Evolutionary conservation across 257 asterid species (phyloP), one percentile per base, ranked within the genome.

Genomic region (Knoxia roxburghii): DNA sequence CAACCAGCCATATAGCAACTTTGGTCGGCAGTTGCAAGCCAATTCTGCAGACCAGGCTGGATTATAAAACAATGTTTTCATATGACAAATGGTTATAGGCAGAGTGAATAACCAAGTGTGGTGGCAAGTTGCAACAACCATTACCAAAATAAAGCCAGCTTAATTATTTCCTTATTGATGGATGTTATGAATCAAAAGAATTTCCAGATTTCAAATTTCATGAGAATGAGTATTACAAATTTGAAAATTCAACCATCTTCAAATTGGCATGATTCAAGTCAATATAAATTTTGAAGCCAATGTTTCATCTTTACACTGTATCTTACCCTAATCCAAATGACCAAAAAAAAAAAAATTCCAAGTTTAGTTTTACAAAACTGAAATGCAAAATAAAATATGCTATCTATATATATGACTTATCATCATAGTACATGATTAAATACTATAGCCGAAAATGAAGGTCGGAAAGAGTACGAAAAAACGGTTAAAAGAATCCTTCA

Each of bases 51-150:
- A 39, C 45, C 45, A 39, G 45, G 45, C 11, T 39, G 45, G 45
- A 39, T 8, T 39, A 33, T 39, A 39, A 5, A 39, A 39, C 11
- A 8, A 6, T 39, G 45, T 8, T 39, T 39, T 39, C 9, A 39
- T 39, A 39, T 39, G 45, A 39, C 9, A 6, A 12, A 39, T 6
- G 45, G n/a, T n/a, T n/a, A 33, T 33, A 33, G 45, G 9, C 45
- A 39, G 45, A 39, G 9, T 39, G 9, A 5, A 8, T 12, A 39
- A 39, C 45, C 32, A 6, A 32, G 35, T 20, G 24, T 20, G 21
- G 14, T 39, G 32, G 61, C 68, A 63, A 32, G 14, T 39, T 50
- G 61, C 68, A 43, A 63, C 40, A 26, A 61, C 4, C 6, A 40
- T 39, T 15, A 11, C 6, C 40, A n/a, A 60, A 13, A 1, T 18